Evolutionary conservation across 257 asterid species (phyloP).

Genomic region (Henckelia pumila): DNA sequence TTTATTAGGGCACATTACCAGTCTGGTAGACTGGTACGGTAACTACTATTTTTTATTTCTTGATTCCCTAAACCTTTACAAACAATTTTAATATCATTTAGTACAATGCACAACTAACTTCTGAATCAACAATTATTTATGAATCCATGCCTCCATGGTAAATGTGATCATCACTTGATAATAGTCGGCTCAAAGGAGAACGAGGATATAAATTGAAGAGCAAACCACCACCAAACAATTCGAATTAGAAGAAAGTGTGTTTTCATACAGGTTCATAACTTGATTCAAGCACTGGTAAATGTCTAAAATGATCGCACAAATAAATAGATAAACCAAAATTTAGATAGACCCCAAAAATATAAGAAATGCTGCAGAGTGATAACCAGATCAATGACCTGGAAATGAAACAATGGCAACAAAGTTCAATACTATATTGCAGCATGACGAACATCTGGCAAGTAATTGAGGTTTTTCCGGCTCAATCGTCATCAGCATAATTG

Average conservation of each 20-base stretch:
- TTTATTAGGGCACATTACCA: background rate
- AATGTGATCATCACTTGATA: too few species aligned
- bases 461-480: constrained; percentile 18
- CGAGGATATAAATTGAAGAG: too few species aligned
- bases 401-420: constrained; percentile 13
- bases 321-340: background rate
- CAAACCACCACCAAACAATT: too few species aligned
- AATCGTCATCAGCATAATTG: constrained; percentile 75
- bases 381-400: constrained; percentile 7
- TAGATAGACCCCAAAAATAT: background rate
- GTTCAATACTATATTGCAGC: background rate
- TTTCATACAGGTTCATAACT: background rate
- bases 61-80: too few species aligned
- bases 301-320: background rate
- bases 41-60: too few species aligned
- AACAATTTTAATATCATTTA: too few species aligned
- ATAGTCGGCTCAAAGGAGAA: background rate
- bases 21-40: too few species aligned
- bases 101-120: too few species aligned
- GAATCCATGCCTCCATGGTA: too few species aligned
- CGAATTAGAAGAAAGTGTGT: background rate
- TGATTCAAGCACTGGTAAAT: background rate
- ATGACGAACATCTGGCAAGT: background rate
- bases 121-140: background rate
- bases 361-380: background rate